These are phyloP conservation scores for Microglena sp. DNA, from an alignment of 139 green algal genomes.

Conservation along the genomic window DNA sequence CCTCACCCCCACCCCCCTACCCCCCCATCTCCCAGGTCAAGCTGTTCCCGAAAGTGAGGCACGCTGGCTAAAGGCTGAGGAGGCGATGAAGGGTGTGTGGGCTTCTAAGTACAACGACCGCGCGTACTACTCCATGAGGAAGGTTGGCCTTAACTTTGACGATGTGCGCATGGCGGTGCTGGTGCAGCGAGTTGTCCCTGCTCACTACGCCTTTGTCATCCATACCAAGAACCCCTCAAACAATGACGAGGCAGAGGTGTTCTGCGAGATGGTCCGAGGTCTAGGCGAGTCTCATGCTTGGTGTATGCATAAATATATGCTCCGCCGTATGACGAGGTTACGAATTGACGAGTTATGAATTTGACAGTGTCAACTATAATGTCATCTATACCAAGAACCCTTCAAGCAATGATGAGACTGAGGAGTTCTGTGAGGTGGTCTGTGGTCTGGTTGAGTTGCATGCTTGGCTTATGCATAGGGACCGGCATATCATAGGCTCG, in stretches of 20 bases:
- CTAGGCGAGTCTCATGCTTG: slow-evolving; percentile 57
- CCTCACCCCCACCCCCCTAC: too few species aligned
- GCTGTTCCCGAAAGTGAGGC: slow-evolving; percentile 57
- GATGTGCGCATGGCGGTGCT: slow-evolving; percentile 97
- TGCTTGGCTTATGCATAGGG: too few species aligned
- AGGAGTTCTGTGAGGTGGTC: slow-evolving; percentile 95
- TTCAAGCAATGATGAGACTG: slow-evolving; percentile 52
- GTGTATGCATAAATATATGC: too few species aligned
- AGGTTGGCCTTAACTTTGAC: slow-evolving; percentile 76
- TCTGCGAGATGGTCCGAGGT: slow-evolving; percentile 89
- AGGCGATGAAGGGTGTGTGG: slow-evolving; percentile 88
- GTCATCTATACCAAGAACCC: slow-evolving; percentile 98
- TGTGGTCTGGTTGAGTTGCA: slow-evolving; percentile 74
- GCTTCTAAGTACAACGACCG: slow-evolving; percentile 97
- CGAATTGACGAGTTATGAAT: too few species aligned
- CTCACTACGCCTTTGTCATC: slow-evolving; percentile 96
- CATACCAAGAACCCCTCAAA: slow-evolving; percentile 94
- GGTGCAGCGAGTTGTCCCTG: slow-evolving; percentile 82
- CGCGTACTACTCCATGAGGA: slow-evolving; percentile 68
- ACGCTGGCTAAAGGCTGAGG: slow-evolving; percentile 56
- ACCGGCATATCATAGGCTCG: too few species aligned
- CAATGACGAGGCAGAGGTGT: slow-evolving; percentile 76
- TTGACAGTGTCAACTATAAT: too few species aligned
- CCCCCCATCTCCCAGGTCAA: too few species aligned
- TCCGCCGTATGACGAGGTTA: too few species aligned